Conservation (phyloP, 2,329 filamentous ascomycete species). For the Geosmithia flava region DNA sequence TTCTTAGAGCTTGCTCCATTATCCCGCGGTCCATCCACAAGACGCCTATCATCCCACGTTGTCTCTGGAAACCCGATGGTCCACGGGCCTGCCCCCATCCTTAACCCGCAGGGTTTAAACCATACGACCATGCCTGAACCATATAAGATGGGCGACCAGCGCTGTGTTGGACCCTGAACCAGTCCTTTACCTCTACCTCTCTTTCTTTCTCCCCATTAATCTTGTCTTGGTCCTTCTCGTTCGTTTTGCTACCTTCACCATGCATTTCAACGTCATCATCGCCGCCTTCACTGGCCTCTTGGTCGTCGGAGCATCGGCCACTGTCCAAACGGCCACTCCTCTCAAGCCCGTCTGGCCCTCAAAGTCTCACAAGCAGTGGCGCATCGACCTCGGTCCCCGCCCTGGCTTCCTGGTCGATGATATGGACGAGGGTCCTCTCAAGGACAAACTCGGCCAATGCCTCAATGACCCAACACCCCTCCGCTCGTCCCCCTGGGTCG, state of each 20-base stretch:
- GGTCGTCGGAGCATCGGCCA: not conserved
- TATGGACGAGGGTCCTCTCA: constrained; percentile 48
- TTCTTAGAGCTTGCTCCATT: too few species aligned
- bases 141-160: too few species aligned
- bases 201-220: not conserved
- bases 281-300: not conserved
- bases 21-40: too few species aligned
- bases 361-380: constrained; percentile 9
- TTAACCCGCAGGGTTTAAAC: too few species aligned
- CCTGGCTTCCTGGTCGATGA: constrained; percentile 52
- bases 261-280: not conserved
- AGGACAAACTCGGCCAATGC: constrained; percentile 46
- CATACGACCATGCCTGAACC: too few species aligned
- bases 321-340: not conserved
- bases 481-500: constrained; percentile 40
- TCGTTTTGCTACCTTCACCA: not conserved
- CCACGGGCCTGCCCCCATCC: too few species aligned
- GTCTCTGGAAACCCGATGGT: too few species aligned
- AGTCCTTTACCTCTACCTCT: not conserved
- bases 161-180: too few species aligned
- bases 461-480: constrained; percentile 39
- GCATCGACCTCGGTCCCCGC: constrained; percentile 48
- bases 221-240: not conserved
- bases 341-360: not conserved
- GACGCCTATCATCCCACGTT: too few species aligned